Conservation (phyloP, 2,329 filamentous ascomycete species). For the Cordyceps pruinosa region DNA sequence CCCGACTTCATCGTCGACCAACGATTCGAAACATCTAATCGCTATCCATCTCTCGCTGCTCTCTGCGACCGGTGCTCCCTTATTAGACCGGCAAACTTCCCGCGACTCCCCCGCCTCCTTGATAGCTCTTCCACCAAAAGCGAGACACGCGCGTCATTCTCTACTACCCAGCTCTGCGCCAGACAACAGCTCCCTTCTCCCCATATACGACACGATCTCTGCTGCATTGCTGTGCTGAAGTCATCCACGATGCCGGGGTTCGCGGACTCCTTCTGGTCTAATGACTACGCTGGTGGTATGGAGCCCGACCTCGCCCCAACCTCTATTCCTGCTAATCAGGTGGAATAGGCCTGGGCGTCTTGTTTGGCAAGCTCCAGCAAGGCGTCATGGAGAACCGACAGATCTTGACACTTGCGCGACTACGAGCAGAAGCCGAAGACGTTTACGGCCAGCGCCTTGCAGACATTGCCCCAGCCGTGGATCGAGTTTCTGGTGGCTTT, state of each 20-base stretch:
- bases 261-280: slow-evolving; percentile 94
- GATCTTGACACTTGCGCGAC: slow-evolving; percentile 79
- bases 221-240: slow-evolving; percentile 4
- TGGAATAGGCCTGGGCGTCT: slow-evolving; percentile 69
- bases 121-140: neutral
- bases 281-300: slow-evolving; percentile 89
- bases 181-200: neutral
- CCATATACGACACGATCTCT: neutral
- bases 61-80: neutral
- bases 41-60: neutral
- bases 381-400: slow-evolving; percentile 94
- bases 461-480: slow-evolving; percentile 75
- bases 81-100: neutral
- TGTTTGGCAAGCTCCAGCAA: slow-evolving; percentile 95
- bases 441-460: slow-evolving; percentile 72
- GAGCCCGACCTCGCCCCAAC: neutral
- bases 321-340: slow-evolving; percentile 11
- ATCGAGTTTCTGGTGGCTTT: slow-evolving; percentile 80
- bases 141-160: slow-evolving; percentile 3
- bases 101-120: neutral
- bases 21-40: neutral
- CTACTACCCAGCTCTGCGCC: neutral
- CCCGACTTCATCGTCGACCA: neutral
- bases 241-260: slow-evolving; percentile 69
- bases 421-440: slow-evolving; percentile 95